Percentiles rank a stretch among this genome's conserved stretches.
phyloP scores from a whole-genome alignment of 2,329 filamentous ascomycete species.

The Thyridium curvatum region DNA sequence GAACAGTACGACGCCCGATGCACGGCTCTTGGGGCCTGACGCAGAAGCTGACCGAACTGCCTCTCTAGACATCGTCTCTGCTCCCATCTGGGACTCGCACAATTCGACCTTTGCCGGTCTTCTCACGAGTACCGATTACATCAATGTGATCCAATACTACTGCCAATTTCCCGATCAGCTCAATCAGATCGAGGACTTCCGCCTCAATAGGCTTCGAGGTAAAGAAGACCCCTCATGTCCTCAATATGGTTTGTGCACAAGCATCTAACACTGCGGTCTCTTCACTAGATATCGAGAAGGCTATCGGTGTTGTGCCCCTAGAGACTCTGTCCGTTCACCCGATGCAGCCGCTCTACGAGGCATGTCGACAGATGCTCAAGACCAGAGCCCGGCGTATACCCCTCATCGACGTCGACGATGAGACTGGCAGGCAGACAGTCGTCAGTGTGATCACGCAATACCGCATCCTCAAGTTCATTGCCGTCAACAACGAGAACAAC shows the following conservation, averaged over 20 bases:
- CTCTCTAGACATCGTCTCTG: conserved; percentile 81
- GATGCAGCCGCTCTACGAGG: conserved; percentile 85
- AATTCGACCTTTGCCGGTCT: conserved; percentile 90
- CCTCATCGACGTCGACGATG: conserved; percentile 86
- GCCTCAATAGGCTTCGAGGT: conserved; percentile 87
- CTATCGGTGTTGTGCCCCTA: conserved; percentile 82
- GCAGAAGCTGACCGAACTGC: not conserved
- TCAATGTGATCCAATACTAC: conserved; percentile 99
- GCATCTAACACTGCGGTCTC: not conserved
- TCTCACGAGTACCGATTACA: conserved; percentile 92
- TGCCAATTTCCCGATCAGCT: conserved; percentile 93
- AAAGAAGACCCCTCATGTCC: conserved; percentile 13
- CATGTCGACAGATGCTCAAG: conserved; percentile 87
- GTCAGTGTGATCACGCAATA: conserved; percentile 98
- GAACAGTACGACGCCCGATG: conserved; percentile 58
- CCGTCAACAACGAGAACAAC: conserved; percentile 81
- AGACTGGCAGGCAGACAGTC: conserved; percentile 86
- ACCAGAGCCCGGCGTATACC: conserved; percentile 91
- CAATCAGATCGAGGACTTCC: conserved; percentile 86
- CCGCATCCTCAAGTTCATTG: conserved; percentile 96
- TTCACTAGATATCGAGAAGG: conserved; percentile 79
- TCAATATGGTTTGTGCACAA: not conserved
- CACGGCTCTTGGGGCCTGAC: not conserved
- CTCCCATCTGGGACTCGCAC: conserved; percentile 92
- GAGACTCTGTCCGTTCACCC: conserved; percentile 97